Evolutionary conservation across 1,139 yeast genomes (phyloP).

Genomic region (Hanseniaspora gamundiae): DNA sequence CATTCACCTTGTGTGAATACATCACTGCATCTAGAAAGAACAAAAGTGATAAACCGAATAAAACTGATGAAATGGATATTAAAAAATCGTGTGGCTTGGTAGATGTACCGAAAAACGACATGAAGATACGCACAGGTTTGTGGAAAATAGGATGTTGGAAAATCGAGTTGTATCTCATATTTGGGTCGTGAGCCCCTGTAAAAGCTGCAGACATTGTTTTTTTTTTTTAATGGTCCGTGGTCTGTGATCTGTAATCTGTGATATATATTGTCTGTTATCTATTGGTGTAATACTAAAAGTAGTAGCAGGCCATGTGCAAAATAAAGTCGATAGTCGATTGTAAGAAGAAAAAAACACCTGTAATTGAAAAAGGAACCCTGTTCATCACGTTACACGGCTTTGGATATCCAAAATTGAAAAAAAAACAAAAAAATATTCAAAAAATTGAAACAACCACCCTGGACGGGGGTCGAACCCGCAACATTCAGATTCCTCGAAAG

Average conservation of each 20-base stretch:
- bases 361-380: too few relatives aligned
- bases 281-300: too few relatives aligned
- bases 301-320: too few relatives aligned
- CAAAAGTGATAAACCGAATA: slow-evolving; percentile 84
- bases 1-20: slow-evolving; percentile 75
- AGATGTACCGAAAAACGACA: not conserved
- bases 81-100: slow-evolving; percentile 10
- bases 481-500: slow-evolving; percentile 2
- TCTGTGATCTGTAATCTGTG: too few relatives aligned
- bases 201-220: too few relatives aligned
- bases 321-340: too few relatives aligned
- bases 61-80: slow-evolving; percentile 14
- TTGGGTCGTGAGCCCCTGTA: too few relatives aligned
- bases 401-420: too few relatives aligned
- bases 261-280: too few relatives aligned
- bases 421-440: not conserved
- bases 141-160: not conserved
- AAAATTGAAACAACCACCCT: slow-evolving; percentile 1
- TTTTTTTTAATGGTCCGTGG: too few relatives aligned
- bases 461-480: slow-evolving; percentile 3
- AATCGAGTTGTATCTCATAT: not conserved
- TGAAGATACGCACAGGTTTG: not conserved
- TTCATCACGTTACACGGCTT: too few relatives aligned
- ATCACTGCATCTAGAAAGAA: slow-evolving; percentile 78
- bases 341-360: too few relatives aligned